Percentiles rank a stretch among this genome's conserved stretches.
Evolutionary conservation across 2,329 filamentous ascomycete species (phyloP).

Genomic region (Clarireedia homoeocarpa): DNA sequence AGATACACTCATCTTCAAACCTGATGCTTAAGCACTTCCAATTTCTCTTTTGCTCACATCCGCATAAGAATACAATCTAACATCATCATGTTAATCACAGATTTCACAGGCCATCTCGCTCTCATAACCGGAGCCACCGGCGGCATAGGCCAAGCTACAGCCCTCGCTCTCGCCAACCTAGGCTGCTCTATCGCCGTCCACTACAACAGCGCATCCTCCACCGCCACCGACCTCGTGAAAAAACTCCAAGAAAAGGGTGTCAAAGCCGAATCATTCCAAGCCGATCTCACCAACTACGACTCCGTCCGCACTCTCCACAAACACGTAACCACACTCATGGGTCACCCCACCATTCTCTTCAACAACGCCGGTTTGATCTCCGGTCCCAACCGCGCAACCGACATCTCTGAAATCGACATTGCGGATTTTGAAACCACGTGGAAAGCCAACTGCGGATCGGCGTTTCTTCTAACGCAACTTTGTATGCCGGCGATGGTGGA

Average conservation of each 20-base stretch:
- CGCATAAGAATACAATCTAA: neutral
- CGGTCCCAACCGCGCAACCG: conserved; percentile 11
- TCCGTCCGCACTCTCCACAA: conserved; percentile 14
- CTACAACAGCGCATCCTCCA: conserved; percentile 31
- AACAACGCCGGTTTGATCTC: conserved; percentile 20
- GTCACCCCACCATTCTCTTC: conserved; percentile 19
- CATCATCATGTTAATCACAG: conserved; percentile 10
- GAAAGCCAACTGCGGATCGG: conserved; percentile 18
- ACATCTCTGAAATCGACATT: conserved; percentile 18
- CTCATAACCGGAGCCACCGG: conserved; percentile 37
- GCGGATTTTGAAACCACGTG: conserved; percentile 22
- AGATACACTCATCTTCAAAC: too few relatives aligned
- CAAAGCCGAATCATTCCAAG: conserved; percentile 29
- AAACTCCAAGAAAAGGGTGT: conserved; percentile 27
- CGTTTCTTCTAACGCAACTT: conserved; percentile 20
- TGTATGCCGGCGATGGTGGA: conserved; percentile 31
- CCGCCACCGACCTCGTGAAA: conserved; percentile 19
- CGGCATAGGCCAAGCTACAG: conserved; percentile 37
- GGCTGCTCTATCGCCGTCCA: conserved; percentile 38
- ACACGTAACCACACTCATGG: conserved; percentile 6
- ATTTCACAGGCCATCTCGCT: conserved; percentile 13
- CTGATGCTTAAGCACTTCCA: too few relatives aligned
- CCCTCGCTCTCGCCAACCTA: conserved; percentile 31
- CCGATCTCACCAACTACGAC: conserved; percentile 32
- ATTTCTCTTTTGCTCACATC: too few relatives aligned